A percentile compares a stretch with the other conserved stretches of the same genome.
phyloP scores from a whole-genome alignment of 192 early-diverging fungal species.

The Lobosporangium transversale region DNA sequence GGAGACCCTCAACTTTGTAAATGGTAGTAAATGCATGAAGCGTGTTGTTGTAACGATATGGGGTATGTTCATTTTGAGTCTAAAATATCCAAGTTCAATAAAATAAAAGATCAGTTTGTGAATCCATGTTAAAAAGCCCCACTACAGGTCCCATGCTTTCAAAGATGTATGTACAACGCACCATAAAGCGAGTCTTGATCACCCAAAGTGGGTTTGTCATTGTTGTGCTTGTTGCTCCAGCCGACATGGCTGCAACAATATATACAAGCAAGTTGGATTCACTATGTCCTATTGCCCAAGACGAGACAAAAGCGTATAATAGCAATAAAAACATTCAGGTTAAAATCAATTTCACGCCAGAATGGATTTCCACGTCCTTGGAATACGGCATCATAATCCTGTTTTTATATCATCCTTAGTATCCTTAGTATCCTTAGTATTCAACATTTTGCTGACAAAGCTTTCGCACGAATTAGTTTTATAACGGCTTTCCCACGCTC shows the following conservation, averaged over 20 bases:
- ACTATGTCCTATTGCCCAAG: constrained; percentile 27
- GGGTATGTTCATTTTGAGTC: constrained; percentile 79
- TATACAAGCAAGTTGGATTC: constrained; percentile 69
- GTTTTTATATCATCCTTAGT: no score
- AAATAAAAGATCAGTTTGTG: no score
- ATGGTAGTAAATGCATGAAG: constrained; percentile 85
- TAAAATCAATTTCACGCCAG: no score
- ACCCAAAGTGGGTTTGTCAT: constrained; percentile 94
- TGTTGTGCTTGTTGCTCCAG: constrained; percentile 79
- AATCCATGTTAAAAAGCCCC: background rate
- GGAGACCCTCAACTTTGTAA: constrained; percentile 74
- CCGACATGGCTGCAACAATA: constrained; percentile 87
- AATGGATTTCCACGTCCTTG: no score
- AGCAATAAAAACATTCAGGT: no score
- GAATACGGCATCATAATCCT: no score
- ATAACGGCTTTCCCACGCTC: no score
- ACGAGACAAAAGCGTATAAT: background rate
- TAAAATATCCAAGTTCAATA: no score
- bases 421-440: no score
- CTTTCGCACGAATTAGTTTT: no score
- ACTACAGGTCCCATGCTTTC: background rate
- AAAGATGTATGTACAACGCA: constrained; percentile 31
- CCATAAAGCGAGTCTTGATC: constrained; percentile 90
- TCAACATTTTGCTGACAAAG: no score
- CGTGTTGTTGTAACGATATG: constrained; percentile 86